Conservation (phyloP, 352 stramenopile species). For the Phytopythium aichiense region DNA sequence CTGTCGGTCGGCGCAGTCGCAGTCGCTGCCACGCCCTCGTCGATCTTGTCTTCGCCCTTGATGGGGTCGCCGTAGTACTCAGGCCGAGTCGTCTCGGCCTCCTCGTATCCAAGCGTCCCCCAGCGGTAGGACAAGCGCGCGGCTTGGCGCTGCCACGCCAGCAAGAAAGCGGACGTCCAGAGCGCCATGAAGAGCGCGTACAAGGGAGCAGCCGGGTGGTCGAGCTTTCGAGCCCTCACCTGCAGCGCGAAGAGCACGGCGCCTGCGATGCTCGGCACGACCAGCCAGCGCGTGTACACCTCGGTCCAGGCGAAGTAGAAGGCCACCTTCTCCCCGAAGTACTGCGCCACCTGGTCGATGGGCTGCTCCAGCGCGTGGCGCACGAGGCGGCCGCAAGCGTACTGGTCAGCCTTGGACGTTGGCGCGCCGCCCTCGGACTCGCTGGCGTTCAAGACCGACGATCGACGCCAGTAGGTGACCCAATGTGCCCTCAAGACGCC, state of each 20-base stretch:
- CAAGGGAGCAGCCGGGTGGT: slow-evolving; percentile 70
- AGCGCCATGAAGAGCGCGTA: slow-evolving; percentile 90
- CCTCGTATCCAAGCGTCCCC: slow-evolving; percentile 89
- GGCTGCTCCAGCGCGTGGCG: slow-evolving; percentile 58
- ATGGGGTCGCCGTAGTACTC: slow-evolving; percentile 69
- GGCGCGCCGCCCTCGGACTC: background rate
- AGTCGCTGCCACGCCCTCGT: background rate
- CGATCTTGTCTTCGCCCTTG: slow-evolving; percentile 13
- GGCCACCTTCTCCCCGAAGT: slow-evolving; percentile 88
- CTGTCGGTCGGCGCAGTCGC: slow-evolving; percentile 13
- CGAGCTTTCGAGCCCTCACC: slow-evolving; percentile 53
- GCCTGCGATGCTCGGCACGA: slow-evolving; percentile 73
- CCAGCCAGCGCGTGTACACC: slow-evolving; percentile 89
- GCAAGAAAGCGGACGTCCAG: slow-evolving; percentile 86
- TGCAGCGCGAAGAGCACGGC: slow-evolving; percentile 68
- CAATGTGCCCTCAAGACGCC: slow-evolving; percentile 51
- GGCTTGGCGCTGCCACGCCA: slow-evolving; percentile 82
- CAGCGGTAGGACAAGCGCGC: slow-evolving; percentile 82
- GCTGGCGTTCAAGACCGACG: slow-evolving; percentile 8
- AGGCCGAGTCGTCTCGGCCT: slow-evolving; percentile 72
- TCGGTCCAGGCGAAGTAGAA: slow-evolving; percentile 94
- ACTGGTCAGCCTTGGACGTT: background rate
- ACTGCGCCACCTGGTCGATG: slow-evolving; percentile 83
- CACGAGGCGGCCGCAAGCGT: slow-evolving; percentile 16
- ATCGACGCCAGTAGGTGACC: slow-evolving; percentile 77